Percentiles rank a stretch among this genome's conserved stretches.
phyloP scores from a whole-genome alignment of 1,284 basidiomycete genomes.

The Pseudozyma sp. region DNA sequence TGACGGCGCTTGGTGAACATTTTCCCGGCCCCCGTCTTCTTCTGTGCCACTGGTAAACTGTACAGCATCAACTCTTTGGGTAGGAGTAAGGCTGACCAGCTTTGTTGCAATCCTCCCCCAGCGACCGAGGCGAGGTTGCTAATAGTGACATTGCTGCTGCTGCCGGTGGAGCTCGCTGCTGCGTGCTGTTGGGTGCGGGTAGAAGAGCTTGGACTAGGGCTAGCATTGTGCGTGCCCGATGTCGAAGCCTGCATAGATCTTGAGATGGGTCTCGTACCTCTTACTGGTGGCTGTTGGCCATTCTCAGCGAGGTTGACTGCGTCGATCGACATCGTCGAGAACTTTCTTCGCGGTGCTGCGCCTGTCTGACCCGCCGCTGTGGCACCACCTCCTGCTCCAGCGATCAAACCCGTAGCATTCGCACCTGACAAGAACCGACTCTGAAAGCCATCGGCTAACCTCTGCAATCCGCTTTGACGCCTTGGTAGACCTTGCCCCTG shows the following conservation, averaged over 20 bases:
- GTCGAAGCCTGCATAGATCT: constrained; percentile 22
- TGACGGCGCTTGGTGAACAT: constrained; percentile 71
- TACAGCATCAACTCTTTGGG: constrained; percentile 62
- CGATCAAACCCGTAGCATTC: background rate
- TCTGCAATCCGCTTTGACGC: constrained; percentile 32
- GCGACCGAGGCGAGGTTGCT: background rate
- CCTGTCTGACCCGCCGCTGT: constrained; percentile 6
- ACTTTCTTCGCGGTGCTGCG: constrained; percentile 22
- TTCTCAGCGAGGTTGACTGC: constrained; percentile 7
- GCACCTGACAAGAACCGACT: constrained; percentile 19
- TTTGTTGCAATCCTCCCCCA: constrained; percentile 25
- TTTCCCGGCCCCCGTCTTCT: constrained; percentile 57
- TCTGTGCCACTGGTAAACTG: constrained; percentile 56
- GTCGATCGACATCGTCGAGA: constrained; percentile 42
- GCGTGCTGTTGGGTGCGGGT: constrained; percentile 4
- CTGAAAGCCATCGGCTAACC: constrained; percentile 32
- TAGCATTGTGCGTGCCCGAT: constrained; percentile 2
- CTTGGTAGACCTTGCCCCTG: constrained; percentile 7
- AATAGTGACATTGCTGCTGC: background rate
- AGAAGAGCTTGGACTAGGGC: constrained; percentile 14
- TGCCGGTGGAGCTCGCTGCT: background rate
- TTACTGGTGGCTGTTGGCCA: background rate
- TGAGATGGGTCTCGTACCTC: constrained; percentile 18
- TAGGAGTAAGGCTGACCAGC: constrained; percentile 59
- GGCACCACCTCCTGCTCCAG: background rate